A percentile compares a stretch with the other conserved stretches of the same genome.
Evolutionary conservation across 1,284 basidiomycete genomes (phyloP).

Genomic region (Amylostereum areolatum): DNA sequence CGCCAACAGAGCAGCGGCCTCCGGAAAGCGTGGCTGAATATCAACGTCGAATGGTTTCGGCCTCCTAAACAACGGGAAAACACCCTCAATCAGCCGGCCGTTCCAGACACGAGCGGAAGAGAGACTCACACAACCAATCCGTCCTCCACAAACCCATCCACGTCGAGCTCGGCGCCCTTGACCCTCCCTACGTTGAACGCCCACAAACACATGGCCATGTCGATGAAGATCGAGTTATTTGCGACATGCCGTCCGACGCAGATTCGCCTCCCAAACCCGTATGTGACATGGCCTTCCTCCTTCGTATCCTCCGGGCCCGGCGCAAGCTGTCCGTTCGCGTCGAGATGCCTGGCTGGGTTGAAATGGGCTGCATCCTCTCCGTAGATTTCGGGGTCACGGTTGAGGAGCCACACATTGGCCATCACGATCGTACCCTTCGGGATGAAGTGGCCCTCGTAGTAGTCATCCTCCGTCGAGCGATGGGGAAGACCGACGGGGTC

Average conservation of each 20-base stretch:
- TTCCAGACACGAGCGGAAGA: too few relatives aligned
- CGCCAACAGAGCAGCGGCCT: not conserved
- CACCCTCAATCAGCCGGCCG: too few relatives aligned
- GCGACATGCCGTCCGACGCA: slow-evolving; percentile 7
- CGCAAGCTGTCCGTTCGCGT: slow-evolving; percentile 8
- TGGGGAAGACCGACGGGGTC: slow-evolving; percentile 15
- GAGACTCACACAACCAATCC: slow-evolving; percentile 3
- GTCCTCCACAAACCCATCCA: slow-evolving; percentile 1
- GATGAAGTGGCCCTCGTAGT: slow-evolving; percentile 20
- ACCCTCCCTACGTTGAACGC: not conserved
- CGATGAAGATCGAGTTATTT: slow-evolving; percentile 7
- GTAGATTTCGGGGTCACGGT: slow-evolving; percentile 7
- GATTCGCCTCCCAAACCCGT: slow-evolving; percentile 3
- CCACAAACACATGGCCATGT: slow-evolving; percentile 6
- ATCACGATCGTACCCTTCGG: slow-evolving; percentile 18
- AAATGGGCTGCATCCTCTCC: slow-evolving; percentile 10
- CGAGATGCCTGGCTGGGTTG: slow-evolving; percentile 11
- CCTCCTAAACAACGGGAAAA: not conserved
- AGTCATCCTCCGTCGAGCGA: slow-evolving; percentile 15
- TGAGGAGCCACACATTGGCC: slow-evolving; percentile 14
- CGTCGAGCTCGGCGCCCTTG: not conserved
- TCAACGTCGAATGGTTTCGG: not conserved
- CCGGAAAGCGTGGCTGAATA: slow-evolving; percentile 2
- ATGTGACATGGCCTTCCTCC: slow-evolving; percentile 6
- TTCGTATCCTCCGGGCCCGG: slow-evolving; percentile 5